These are phyloP conservation scores for Vigna hirtella DNA, from an alignment of 306 rosid genomes.

Conservation along the genomic window DNA sequence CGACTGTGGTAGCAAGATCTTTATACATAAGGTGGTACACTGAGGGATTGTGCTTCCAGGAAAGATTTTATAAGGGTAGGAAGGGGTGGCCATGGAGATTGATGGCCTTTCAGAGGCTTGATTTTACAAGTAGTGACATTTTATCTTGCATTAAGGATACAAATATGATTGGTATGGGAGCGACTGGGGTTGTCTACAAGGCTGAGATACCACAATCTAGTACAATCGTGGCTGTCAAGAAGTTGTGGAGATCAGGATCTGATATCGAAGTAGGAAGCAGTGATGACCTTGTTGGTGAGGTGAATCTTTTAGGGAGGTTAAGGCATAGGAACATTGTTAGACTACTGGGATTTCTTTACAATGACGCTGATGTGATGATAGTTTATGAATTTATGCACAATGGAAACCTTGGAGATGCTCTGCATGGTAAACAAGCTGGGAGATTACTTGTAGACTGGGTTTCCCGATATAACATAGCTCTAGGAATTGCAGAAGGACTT, in stretches of 20 bases:
- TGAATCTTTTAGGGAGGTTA: constrained; percentile 84
- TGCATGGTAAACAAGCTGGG: constrained; percentile 74
- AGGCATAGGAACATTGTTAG: constrained; percentile 94
- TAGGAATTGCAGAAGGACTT: constrained; percentile 88
- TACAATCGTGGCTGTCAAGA: constrained; percentile 80
- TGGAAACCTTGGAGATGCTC: constrained; percentile 88
- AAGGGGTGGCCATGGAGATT: constrained; percentile 98
- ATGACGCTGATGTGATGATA: constrained; percentile 77
- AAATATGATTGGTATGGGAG: constrained; percentile 88
- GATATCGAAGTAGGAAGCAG: constrained; percentile 78
- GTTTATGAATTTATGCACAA: constrained; percentile 83
- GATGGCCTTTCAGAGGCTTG: constrained; percentile 92
- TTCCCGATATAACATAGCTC: constrained; percentile 82
- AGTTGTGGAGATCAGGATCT: constrained; percentile 78
- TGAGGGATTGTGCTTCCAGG: constrained; percentile 68
- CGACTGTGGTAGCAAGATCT: constrained; percentile 60
- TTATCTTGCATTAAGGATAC: constrained; percentile 83
- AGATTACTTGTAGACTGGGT: constrained; percentile 90
- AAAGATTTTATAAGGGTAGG: constrained; percentile 61
- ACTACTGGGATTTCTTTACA: constrained; percentile 78
- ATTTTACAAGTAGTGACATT: constrained; percentile 77
- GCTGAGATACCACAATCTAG: constrained; percentile 76
- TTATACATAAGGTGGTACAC: constrained; percentile 78
- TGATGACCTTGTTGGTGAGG: constrained; percentile 88
- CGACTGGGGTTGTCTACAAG: constrained; percentile 81